Evolutionary conservation across 495 filamentous ascomycete genomes (phyloP).

Genomic region (Acidiella bohemica): DNA sequence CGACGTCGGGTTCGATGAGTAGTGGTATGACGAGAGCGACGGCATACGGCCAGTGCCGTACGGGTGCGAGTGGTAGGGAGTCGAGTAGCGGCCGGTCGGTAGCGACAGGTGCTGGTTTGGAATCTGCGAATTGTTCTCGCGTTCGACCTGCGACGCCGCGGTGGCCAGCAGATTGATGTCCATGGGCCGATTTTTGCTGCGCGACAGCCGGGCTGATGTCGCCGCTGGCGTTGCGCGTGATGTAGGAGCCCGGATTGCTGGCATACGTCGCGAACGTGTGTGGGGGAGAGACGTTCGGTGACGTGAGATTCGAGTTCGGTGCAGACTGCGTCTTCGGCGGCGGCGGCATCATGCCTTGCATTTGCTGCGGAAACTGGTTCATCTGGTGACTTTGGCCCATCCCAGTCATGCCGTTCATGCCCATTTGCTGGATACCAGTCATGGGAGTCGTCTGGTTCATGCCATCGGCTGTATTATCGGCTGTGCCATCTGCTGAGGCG

Average conservation of each 20-base stretch:
- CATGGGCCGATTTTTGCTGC: slow-evolving; percentile 37
- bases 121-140: slow-evolving; percentile 47
- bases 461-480: slow-evolving; percentile 28
- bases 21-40: slow-evolving; percentile 69
- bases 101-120: slow-evolving; percentile 45
- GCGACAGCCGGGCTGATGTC: slow-evolving; percentile 31
- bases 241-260: slow-evolving; percentile 54
- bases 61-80: slow-evolving; percentile 30
- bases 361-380: slow-evolving; percentile 25
- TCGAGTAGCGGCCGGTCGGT: slow-evolving; percentile 39
- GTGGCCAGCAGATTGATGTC: slow-evolving; percentile 86
- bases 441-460: slow-evolving; percentile 4
- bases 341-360: slow-evolving; percentile 58
- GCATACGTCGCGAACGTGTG: slow-evolving; percentile 72
- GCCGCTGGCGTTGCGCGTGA: slow-evolving; percentile 36
- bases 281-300: slow-evolving; percentile 90
- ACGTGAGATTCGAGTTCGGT: slow-evolving; percentile 76
- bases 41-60: slow-evolving; percentile 38
- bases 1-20: slow-evolving; percentile 33
- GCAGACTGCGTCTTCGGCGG: slow-evolving; percentile 70
- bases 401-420: slow-evolving; percentile 19
- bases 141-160: slow-evolving; percentile 78
- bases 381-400: slow-evolving; percentile 7
- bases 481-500: background rate
- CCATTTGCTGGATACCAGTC: slow-evolving; percentile 6